A percentile compares a stretch with the other conserved stretches of the same genome.
Evolutionary conservation across 1,284 basidiomycete species (phyloP).

Genomic region (Cryptococcus maquisensis): DNA sequence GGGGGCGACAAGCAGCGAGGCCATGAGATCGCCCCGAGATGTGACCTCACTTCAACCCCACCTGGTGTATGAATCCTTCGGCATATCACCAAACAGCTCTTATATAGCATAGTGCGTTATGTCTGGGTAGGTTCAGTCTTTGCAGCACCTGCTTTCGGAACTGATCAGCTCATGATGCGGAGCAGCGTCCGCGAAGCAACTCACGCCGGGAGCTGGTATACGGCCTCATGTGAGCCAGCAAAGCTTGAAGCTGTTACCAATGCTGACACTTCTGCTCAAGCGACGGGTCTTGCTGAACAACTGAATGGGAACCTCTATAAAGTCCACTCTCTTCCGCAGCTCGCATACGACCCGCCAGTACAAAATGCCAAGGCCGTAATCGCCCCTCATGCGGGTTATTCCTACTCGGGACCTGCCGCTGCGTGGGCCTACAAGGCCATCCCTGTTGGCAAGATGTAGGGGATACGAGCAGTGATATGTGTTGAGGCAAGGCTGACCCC

Average conservation of each 20-base stretch:
- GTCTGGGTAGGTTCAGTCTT: neutral
- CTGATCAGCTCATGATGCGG: no score
- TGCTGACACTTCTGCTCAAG: slow-evolving; percentile 47
- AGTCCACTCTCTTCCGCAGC: slow-evolving; percentile 55
- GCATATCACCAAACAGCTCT: no score
- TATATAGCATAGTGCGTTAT: neutral
- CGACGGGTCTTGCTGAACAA: slow-evolving; percentile 57
- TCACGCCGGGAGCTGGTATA: slow-evolving; percentile 92
- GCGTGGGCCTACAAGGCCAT: slow-evolving; percentile 95
- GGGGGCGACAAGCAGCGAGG: no score
- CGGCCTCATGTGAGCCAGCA: slow-evolving; percentile 57
- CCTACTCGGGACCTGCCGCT: slow-evolving; percentile 88
- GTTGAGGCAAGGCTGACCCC: neutral
- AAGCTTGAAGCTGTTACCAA: slow-evolving; percentile 1
- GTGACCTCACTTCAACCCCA: no score
- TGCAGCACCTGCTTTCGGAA: neutral
- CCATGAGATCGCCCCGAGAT: no score
- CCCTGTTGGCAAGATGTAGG: slow-evolving; percentile 73
- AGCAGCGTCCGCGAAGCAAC: slow-evolving; percentile 56
- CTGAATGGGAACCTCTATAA: slow-evolving; percentile 62
- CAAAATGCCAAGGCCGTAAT: slow-evolving; percentile 83
- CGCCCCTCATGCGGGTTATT: slow-evolving; percentile 98
- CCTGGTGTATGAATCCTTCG: no score
- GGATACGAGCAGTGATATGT: neutral
- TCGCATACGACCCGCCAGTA: slow-evolving; percentile 61